Evolutionary conservation across 345 rosid genomes (phyloP), one percentile per base, ranked within the genome.

Genomic region (Hirschfeldia incana): DNA sequence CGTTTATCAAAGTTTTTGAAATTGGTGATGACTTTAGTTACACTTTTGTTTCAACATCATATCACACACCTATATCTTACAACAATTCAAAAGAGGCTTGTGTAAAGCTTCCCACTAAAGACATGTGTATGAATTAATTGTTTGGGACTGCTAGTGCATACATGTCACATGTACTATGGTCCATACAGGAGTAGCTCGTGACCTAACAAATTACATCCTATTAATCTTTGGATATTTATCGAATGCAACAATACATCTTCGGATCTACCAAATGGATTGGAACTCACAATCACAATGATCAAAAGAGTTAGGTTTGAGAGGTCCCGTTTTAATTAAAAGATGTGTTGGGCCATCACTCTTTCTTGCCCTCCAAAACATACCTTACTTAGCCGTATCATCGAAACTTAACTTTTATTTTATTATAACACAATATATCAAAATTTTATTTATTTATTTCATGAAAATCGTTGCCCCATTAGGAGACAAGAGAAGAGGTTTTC

Each of bases 401-500:
- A 68, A 79, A 67, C 82, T 60, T 73, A 73, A 79, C 78, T 73
- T 21, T 21, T 21, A 21, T 21, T 21, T 73, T 69, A 32, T 73
- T 46, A 10, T 60, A 73, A 26, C 82, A 78, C 34, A 58, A 21
- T 58, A 21, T 21, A 27, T 32, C 7, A 28, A 72, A 34, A 73
- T 49, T 28, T 21, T 74, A 26, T 61, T 29, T 57, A 34, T 70
- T 26, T 4, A 29, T 53, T 53, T 53, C 27, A n/a, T 8, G 75
- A 70, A 55, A 75, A 75, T 70, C 61, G 83, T 80, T 80, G 73
- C 83, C 80, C 79, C 79, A 80, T 80, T 69, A 75, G 83, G 83
- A 80, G 83, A 80, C 83, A 80, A 80, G 79, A 70, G 83, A 69
- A 75, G 82, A 79, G 69, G 75, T 70, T 46, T 51, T 75, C 67